Percentiles rank a stretch among this genome's conserved stretches.
phyloP scores from a whole-genome alignment of 495 filamentous ascomycete genomes.

The Podospora comata region DNA sequence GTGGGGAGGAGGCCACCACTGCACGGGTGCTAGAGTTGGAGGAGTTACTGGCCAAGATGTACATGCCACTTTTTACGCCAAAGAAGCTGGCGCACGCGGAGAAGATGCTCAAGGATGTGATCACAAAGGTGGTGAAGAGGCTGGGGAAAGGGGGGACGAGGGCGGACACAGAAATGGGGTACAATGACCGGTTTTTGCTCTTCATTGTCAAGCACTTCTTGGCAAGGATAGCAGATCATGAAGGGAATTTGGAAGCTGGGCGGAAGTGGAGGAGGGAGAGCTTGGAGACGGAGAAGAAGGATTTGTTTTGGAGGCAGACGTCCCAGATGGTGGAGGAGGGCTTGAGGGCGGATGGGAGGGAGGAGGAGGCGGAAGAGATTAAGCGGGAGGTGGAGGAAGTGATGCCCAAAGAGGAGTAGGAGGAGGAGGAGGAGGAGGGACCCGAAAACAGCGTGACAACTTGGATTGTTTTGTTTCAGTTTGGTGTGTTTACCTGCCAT shows the following conservation, averaged over 20 bases:
- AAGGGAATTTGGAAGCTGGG: slow-evolving; percentile 17
- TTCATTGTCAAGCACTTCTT: slow-evolving; percentile 32
- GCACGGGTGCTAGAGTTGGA: slow-evolving; percentile 28
- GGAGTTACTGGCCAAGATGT: slow-evolving; percentile 29
- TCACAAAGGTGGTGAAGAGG: slow-evolving; percentile 8
- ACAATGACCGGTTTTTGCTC: slow-evolving; percentile 30
- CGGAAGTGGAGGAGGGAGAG: slow-evolving; percentile 15
- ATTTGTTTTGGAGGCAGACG: slow-evolving; percentile 35
- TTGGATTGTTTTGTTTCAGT: neutral
- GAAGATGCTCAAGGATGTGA: slow-evolving; percentile 13
- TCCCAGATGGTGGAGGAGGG: slow-evolving; percentile 24
- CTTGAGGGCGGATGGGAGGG: slow-evolving; percentile 20
- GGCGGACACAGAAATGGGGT: slow-evolving; percentile 7
- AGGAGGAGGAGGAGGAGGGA: neutral
- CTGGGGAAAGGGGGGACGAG: slow-evolving; percentile 14
- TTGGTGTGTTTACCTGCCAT: neutral
- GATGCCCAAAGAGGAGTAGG: neutral
- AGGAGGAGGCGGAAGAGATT: slow-evolving; percentile 25
- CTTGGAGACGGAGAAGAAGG: slow-evolving; percentile 18
- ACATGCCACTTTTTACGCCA: slow-evolving; percentile 28
- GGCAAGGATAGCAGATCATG: slow-evolving; percentile 26
- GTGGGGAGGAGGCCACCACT: slow-evolving; percentile 25
- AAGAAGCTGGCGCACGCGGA: slow-evolving; percentile 16
- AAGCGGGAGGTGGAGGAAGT: slow-evolving; percentile 12
- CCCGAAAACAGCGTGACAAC: neutral